A percentile compares a stretch with the other conserved stretches of the same genome.
Evolutionary conservation across 495 filamentous ascomycete genomes (phyloP).

Genomic region (Recurvomyces mirabilis): DNA sequence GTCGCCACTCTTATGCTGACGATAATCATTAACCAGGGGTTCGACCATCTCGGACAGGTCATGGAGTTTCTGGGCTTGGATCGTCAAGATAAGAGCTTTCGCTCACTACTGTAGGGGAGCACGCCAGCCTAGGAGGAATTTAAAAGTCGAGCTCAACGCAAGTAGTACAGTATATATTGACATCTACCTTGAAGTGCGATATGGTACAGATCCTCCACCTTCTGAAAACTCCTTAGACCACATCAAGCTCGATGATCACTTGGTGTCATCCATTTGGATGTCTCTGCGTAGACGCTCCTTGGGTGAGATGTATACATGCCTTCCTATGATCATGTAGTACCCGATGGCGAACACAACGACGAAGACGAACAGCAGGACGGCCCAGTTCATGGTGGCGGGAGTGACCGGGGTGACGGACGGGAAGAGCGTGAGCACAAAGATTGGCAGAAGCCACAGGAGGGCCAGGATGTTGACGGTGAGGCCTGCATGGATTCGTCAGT

Average conservation of each 20-base stretch:
- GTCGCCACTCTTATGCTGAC: conserved; percentile 44
- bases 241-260: too few relatives aligned
- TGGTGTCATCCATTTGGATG: too few relatives aligned
- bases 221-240: too few relatives aligned
- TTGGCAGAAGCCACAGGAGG: neutral
- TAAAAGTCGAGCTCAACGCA: too few relatives aligned
- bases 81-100: conserved; percentile 36
- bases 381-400: conserved; percentile 16
- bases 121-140: too few relatives aligned
- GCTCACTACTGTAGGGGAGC: too few relatives aligned
- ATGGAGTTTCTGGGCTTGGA: conserved; percentile 49
- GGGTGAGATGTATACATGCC: conserved; percentile 1
- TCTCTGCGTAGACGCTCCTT: conserved; percentile 1
- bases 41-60: conserved; percentile 60
- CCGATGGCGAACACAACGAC: conserved; percentile 2
- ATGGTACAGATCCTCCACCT: too few relatives aligned
- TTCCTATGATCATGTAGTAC: conserved; percentile 9
- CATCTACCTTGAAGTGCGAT: too few relatives aligned
- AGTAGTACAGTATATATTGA: too few relatives aligned
- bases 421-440: conserved; percentile 14
- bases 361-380: conserved; percentile 5
- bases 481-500: too few relatives aligned
- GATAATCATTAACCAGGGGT: too few relatives aligned
- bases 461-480: conserved; percentile 6
- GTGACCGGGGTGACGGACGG: conserved; percentile 5